Base-by-base conservation (phyloP, 1,284 basidiomycete genomes). In the Binderoboletus segoi region DNA sequence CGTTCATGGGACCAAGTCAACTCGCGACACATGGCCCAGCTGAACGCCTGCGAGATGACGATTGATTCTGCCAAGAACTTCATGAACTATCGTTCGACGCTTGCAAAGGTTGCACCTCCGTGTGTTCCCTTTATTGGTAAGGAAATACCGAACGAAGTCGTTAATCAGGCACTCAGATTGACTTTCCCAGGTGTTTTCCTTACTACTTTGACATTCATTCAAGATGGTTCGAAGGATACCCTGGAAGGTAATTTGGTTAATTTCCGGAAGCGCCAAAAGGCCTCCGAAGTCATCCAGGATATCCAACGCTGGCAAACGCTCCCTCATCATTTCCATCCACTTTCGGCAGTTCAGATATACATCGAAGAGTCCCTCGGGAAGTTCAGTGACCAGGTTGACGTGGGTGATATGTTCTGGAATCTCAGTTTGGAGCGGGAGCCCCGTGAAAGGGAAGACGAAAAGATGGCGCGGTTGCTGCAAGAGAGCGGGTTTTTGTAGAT, bases 51-150 rank as follows among this genome's bases (percentile, higher is more conserved):
- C 72, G 93, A 96, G 71, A 84, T 83, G 73, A 90, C 90, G 16
- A 88, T 97, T 63, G 92, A 95, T 71, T 88, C 88, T 51, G 89
- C 87, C 66, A 94, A 93, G 77, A 99, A 98, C 68, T 99, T 97
- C 76, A 88, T 85, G 32, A 92, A 90, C 66, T 99, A 99, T 75
- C 88, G 94, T 52, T 86, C 91, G 59, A 84, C 88, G 53, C 84
- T 99, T 66, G 89, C 91, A 46, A 85, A 82, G 45, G 89, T 97
- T 58, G 87, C 91, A 40, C 94, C 96, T 0, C 96, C 97, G 48
- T 98, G 96, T 73, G 96, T 99, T 0, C 97, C 97, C 7, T 99
- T 99, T 77, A 89, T 99, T 52, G 96, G 94, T 94, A 65, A 63
- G 82, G 74, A 49, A 8, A 33, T 4, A 32, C 49, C 21, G 16